Base-by-base conservation (phyloP, 345 rosid species). In the Eucalyptus curtisii region DNA sequence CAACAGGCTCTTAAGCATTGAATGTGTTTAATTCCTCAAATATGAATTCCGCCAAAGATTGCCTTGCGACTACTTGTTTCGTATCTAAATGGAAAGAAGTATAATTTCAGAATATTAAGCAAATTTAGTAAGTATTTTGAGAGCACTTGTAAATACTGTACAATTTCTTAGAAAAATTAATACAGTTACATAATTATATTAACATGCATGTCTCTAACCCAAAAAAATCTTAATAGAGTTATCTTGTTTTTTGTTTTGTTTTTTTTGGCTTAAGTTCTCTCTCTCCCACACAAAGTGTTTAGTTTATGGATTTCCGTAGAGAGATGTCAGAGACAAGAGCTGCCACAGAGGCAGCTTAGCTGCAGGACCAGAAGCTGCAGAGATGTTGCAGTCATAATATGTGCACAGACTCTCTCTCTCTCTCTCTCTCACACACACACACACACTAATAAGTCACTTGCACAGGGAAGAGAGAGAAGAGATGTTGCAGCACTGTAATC, bases 311-410 rank as follows among this genome's bases (percentile, higher is more conserved):
- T 95, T 95, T 93, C 95, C 93, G 96, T 90, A 92, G 94, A 86
- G 91, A 86, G 90, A 3, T 95, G 97, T 95, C 97, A 95, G 96
- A 94, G 95, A 94, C 96, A 95, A 90, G 94, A 88, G 95, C 95
- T 92, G 96, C 92, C 89, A 86, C 90, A 82, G 88, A 87, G 82
- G 92, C 91, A 91, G 94, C 91, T 85, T 88, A 90, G 92, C 87
- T 91, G 95, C 91, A 94, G 93, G 87, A 87, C 80, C 92, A 91
- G 93, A 88, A 89, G 91, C 88, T 49, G 81, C 93, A 91, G 92
- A 92, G 91, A 88, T 24, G 76, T 76, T 76, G 84, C 84, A 76
- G 84, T 76, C 84, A 76, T 76, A 76, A 76, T 76, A 76, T 76
- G 47, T 76, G 84, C 47, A 76, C 84, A 40, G 84, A 76, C 84